Percentiles rank a stretch among this genome's conserved stretches.
phyloP scores from a whole-genome alignment of 164 flowering plant species.

The Dillenia turbinata region DNA sequence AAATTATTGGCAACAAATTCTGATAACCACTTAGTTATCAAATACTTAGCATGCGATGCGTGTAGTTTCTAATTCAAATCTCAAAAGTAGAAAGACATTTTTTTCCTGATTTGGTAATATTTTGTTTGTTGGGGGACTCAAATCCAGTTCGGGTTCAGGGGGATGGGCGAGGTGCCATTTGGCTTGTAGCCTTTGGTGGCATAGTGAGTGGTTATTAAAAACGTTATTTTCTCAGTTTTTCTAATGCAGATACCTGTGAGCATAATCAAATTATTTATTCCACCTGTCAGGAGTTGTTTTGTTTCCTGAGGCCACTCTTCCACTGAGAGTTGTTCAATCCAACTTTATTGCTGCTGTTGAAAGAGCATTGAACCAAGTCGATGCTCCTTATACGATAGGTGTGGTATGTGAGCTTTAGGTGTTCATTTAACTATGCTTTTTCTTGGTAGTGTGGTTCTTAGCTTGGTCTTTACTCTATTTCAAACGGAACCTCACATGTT shows the following conservation, averaged over 20 bases:
- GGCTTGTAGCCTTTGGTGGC: too few relatives aligned
- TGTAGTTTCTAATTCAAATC: too few relatives aligned
- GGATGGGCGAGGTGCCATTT: too few relatives aligned
- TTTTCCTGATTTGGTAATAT: too few relatives aligned
- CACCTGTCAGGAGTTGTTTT: slow-evolving; percentile 68
- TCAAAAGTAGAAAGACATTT: too few relatives aligned
- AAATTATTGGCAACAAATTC: too few relatives aligned
- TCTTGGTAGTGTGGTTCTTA: not conserved
- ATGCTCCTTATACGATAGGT: slow-evolving; percentile 68
- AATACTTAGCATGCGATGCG: too few relatives aligned
- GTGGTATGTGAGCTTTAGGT: slow-evolving; percentile 59
- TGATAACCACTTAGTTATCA: too few relatives aligned
- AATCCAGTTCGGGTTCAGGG: too few relatives aligned
- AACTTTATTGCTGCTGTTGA: slow-evolving; percentile 65
- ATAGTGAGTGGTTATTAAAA: not conserved
- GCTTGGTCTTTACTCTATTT: not conserved
- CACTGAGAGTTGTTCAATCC: slow-evolving; percentile 67
- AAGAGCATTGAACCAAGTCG: slow-evolving; percentile 60
- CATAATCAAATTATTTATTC: not conserved
- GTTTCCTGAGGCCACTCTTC: slow-evolving; percentile 90
- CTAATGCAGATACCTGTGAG: not conserved
- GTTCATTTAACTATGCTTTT: not conserved
- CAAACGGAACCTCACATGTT: slow-evolving; percentile 4
- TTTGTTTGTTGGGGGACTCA: too few relatives aligned
- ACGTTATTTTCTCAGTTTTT: not conserved